Evolutionary conservation across 2,329 filamentous ascomycete genomes (phyloP).

Genomic region (Talaromyces sp.): DNA sequence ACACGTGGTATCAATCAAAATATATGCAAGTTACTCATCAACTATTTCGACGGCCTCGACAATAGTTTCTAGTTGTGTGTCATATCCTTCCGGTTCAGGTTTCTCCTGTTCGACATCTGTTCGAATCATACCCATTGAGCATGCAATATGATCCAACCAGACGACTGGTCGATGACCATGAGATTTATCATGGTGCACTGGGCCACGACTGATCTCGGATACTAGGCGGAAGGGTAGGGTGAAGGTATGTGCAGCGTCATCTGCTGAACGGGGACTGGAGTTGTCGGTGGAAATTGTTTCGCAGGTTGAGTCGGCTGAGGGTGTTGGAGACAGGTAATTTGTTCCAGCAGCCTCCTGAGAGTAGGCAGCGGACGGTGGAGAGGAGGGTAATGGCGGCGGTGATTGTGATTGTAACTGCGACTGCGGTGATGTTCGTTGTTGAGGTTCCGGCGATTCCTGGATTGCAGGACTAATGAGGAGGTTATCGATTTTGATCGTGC

Average conservation of each 20-base stretch:
- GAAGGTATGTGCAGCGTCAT: background rate
- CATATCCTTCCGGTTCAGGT: background rate
- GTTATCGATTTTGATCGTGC: slow-evolving; percentile 5
- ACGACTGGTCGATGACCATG: slow-evolving; percentile 11
- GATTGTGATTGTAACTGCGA: background rate
- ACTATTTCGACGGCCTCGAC: slow-evolving; percentile 6
- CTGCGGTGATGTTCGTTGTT: background rate
- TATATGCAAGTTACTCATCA: background rate
- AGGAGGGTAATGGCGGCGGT: background rate
- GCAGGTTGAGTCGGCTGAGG: slow-evolving; percentile 14
- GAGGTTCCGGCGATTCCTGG: background rate
- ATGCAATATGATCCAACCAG: slow-evolving; percentile 17
- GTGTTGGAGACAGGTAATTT: slow-evolving; percentile 7
- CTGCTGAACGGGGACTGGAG: slow-evolving; percentile 1
- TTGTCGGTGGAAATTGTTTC: slow-evolving; percentile 11
- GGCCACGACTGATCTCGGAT: slow-evolving; percentile 14
- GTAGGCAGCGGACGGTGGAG: slow-evolving; percentile 4
- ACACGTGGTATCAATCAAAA: background rate
- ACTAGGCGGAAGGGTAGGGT: slow-evolving; percentile 16
- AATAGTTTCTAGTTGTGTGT: slow-evolving; percentile 1
- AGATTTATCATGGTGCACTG: background rate
- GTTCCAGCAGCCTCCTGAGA: background rate
- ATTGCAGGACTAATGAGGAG: background rate
- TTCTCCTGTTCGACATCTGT: slow-evolving; percentile 13
- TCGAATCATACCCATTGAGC: slow-evolving; percentile 17